Conservation (phyloP, 495 filamentous ascomycete species). For the Penicillium riverlandense region DNA sequence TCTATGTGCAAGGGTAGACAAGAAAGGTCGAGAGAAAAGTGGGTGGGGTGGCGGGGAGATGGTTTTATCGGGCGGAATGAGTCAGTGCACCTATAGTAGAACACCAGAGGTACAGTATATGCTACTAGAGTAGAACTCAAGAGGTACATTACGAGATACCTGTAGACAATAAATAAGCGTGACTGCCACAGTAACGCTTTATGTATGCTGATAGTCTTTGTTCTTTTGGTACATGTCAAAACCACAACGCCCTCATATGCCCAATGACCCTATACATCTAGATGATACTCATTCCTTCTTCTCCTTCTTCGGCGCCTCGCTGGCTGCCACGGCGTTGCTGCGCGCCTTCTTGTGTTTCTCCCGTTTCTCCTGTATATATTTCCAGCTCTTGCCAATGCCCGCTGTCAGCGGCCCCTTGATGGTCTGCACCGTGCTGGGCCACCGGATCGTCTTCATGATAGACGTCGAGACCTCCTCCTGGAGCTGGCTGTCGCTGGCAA, state of each 20-base stretch:
- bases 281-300: conserved; percentile 9
- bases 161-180: background rate
- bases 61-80: too few relatives aligned
- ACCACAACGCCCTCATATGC: conserved; percentile 18
- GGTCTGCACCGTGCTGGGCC: conserved; percentile 82
- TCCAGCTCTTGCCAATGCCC: conserved; percentile 58
- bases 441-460: conserved; percentile 79
- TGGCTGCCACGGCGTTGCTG: conserved; percentile 10
- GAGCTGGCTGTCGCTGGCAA: conserved; percentile 65
- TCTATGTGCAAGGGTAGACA: background rate
- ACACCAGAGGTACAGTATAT: too few relatives aligned
- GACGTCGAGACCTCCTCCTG: conserved; percentile 58
- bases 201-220: background rate
- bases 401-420: conserved; percentile 74
- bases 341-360: conserved; percentile 49
- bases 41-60: conserved; percentile 16
- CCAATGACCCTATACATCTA: background rate
- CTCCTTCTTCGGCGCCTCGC: conserved; percentile 5
- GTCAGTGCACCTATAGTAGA: too few relatives aligned
- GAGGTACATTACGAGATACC: too few relatives aligned
- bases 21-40: conserved; percentile 6
- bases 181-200: background rate
- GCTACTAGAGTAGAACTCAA: too few relatives aligned
- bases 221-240: conserved; percentile 6
- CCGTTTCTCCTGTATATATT: conserved; percentile 80